Evolutionary conservation across 495 filamentous ascomycete genomes (phyloP).

Genomic region (Xylaria cubensis): DNA sequence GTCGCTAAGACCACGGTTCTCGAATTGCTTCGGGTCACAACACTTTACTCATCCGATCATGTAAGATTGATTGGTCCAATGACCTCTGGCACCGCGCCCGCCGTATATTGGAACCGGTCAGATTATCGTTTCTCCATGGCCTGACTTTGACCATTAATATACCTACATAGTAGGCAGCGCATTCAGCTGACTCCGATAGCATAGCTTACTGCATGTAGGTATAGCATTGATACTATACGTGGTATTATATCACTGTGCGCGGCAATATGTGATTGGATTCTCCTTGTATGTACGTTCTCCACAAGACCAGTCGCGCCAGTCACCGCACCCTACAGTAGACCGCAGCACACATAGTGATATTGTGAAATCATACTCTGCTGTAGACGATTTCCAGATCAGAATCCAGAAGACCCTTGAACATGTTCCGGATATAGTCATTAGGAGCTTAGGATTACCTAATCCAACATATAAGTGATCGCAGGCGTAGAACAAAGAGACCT

Average conservation of each 20-base stretch:
- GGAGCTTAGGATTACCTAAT: neutral
- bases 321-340: neutral
- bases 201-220: neutral
- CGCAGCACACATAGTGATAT: neutral
- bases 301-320: neutral
- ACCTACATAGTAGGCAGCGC: neutral
- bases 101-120: constrained; percentile 2
- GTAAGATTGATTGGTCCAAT: constrained; percentile 3
- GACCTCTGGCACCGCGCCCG: neutral
- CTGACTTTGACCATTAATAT: neutral
- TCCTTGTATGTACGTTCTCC: neutral
- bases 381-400: neutral
- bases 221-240: constrained; percentile 20
- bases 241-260: neutral
- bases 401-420: neutral
- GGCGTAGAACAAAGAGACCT: neutral
- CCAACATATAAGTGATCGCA: neutral
- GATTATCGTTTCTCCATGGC: neutral
- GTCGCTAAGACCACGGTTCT: constrained; percentile 3
- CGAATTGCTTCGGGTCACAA: constrained; percentile 1
- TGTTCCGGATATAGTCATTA: neutral
- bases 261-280: neutral
- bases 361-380: neutral
- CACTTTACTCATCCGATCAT: constrained; percentile 6
- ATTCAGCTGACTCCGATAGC: constrained; percentile 23